phyloP scores from a whole-genome alignment of 2,329 filamentous ascomycete species.

The Albophoma yamanashiensis region DNA sequence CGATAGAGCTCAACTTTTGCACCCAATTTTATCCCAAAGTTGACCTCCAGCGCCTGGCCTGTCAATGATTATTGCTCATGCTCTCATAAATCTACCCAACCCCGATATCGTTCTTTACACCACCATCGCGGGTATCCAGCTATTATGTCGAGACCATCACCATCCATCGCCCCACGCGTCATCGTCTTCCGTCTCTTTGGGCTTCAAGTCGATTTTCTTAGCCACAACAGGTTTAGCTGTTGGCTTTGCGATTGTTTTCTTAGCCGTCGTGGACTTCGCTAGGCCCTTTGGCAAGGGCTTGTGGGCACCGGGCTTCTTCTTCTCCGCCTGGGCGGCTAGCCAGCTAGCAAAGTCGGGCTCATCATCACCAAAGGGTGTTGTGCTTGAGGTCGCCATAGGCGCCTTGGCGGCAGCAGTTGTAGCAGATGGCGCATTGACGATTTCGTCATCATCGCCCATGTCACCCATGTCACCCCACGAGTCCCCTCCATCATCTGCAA shows the following conservation, averaged over 20 bases:
- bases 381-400: constrained; percentile 17
- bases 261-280: constrained; percentile 42
- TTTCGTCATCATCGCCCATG: constrained; percentile 43
- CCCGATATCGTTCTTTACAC: neutral
- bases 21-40: neutral
- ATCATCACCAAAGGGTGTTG: constrained; percentile 63
- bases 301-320: constrained; percentile 55
- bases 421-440: constrained; percentile 19
- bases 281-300: constrained; percentile 79
- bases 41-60: neutral
- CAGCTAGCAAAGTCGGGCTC: constrained; percentile 96
- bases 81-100: neutral
- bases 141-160: constrained; percentile 21
- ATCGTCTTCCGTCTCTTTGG: constrained; percentile 46
- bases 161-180: constrained; percentile 59
- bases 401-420: constrained; percentile 14
- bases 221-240: constrained; percentile 31
- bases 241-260: constrained; percentile 33
- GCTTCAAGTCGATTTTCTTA: constrained; percentile 62
- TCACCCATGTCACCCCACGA: constrained; percentile 67
- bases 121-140: neutral
- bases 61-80: neutral
- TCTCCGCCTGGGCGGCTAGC: constrained; percentile 74
- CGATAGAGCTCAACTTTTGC: neutral
- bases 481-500: constrained; percentile 53